Conservation (phyloP, 2,329 filamentous ascomycete genomes). For the Penicillium olsonii region DNA sequence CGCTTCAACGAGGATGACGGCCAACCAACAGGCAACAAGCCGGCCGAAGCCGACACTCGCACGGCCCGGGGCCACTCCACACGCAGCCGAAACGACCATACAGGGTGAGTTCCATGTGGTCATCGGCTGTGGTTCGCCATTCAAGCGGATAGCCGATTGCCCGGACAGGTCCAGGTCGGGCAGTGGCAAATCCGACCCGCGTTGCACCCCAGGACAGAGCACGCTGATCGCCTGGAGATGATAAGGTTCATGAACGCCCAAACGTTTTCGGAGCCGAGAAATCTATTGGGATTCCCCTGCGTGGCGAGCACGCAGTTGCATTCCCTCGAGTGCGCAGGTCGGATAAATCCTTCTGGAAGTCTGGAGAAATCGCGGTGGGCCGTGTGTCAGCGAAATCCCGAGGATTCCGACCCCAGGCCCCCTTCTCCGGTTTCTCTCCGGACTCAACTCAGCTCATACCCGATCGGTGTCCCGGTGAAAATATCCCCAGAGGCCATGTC, state of each 20-base stretch:
- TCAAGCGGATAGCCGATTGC: slow-evolving; percentile 14
- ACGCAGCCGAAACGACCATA: slow-evolving; percentile 12
- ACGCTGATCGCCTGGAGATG: slow-evolving; percentile 1
- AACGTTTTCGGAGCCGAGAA: background rate
- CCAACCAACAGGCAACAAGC: slow-evolving; percentile 13
- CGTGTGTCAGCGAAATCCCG: slow-evolving; percentile 8
- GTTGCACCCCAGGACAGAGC: background rate
- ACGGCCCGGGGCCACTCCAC: slow-evolving; percentile 15
- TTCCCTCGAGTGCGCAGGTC: background rate
- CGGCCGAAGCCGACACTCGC: slow-evolving; percentile 25
- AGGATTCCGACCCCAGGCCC: slow-evolving; percentile 20
- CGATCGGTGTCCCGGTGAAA: slow-evolving; percentile 22
- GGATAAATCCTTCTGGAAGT: background rate
- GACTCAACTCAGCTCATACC: slow-evolving; percentile 14
- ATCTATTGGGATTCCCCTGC: background rate
- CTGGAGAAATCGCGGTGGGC: slow-evolving; percentile 13
- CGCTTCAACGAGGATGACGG: background rate
- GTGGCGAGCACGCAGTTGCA: background rate
- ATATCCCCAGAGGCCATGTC: slow-evolving; percentile 1
- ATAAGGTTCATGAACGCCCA: background rate
- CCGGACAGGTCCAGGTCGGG: slow-evolving; percentile 8
- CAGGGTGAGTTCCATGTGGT: slow-evolving; percentile 13
- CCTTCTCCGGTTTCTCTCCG: slow-evolving; percentile 14
- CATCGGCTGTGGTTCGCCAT: slow-evolving; percentile 21
- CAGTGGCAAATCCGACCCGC: slow-evolving; percentile 10